Evolutionary conservation across 331 rosid genomes (phyloP).

Genomic region (Quercus phellos): DNA sequence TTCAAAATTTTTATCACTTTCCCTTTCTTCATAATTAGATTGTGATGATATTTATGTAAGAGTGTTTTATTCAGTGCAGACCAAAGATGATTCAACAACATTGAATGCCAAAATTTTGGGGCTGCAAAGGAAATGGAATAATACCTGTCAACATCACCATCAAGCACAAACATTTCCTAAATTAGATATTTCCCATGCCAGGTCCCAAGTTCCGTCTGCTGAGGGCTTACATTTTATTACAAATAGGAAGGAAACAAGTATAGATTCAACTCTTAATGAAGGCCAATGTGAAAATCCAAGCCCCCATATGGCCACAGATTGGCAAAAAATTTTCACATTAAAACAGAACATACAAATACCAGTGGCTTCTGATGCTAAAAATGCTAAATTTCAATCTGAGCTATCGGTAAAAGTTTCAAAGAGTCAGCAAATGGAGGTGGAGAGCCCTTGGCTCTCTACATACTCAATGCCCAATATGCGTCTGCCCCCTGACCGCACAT

Average conservation of each 20-base stretch:
- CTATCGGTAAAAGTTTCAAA: conserved; percentile 26
- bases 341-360: conserved; percentile 34
- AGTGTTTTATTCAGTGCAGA: conserved; percentile 67
- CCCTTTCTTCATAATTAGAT: conserved; percentile 8
- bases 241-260: conserved; percentile 37
- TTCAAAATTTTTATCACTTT: background rate
- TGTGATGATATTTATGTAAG: conserved; percentile 29
- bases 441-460: conserved; percentile 27
- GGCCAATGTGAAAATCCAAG: conserved; percentile 26
- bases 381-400: conserved; percentile 20
- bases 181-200: conserved; percentile 34
- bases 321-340: conserved; percentile 26
- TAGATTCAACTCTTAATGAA: conserved; percentile 35
- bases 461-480: conserved; percentile 15
- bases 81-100: conserved; percentile 43
- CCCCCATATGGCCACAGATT: conserved; percentile 28
- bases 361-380: conserved; percentile 28
- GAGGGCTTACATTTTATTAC: conserved; percentile 41
- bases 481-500: conserved; percentile 29
- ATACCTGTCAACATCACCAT: conserved; percentile 52
- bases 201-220: conserved; percentile 33
- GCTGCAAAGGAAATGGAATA: conserved; percentile 76
- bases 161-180: conserved; percentile 39
- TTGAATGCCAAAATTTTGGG: conserved; percentile 35
- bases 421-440: conserved; percentile 28